Percentiles rank a stretch among this genome's conserved stretches.
Conservation (phyloP, 2,329 filamentous ascomycete species). For the Tolypocladium sp. region DNA sequence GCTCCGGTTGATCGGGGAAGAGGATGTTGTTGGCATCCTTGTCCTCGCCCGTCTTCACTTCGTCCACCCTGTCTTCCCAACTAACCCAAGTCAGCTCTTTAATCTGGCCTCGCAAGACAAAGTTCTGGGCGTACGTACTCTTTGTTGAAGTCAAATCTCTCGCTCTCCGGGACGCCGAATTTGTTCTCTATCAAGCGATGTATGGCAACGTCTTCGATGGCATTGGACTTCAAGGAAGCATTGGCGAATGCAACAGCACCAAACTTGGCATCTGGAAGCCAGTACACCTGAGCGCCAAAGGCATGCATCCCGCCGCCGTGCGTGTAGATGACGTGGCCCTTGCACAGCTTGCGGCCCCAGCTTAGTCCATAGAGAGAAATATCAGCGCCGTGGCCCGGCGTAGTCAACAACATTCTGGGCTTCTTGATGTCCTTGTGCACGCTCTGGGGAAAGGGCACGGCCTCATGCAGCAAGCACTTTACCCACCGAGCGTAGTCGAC, state of each 20-base stretch:
- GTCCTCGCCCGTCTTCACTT: too few relatives aligned
- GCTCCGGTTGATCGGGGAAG: too few relatives aligned
- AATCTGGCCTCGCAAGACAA: too few relatives aligned
- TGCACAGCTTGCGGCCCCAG: conserved; percentile 16
- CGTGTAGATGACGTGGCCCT: conserved; percentile 16
- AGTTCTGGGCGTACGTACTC: too few relatives aligned
- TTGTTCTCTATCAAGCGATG: conserved; percentile 21
- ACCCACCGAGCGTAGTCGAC: too few relatives aligned
- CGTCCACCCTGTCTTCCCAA: too few relatives aligned
- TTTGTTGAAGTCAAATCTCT: conserved; percentile 10
- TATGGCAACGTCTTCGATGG: conserved; percentile 13
- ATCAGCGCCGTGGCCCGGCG: conserved; percentile 3
- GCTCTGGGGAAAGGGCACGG: conserved; percentile 11
- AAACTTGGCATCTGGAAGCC: conserved; percentile 9
- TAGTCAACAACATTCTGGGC: conserved; percentile 17
- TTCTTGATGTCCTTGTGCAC: conserved; percentile 19
- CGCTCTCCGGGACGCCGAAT: conserved; percentile 9
- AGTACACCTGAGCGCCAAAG: conserved; percentile 18
- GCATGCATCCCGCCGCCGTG: conserved; percentile 19
- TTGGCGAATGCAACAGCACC: background rate
- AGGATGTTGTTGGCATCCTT: too few relatives aligned
- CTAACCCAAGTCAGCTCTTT: too few relatives aligned
- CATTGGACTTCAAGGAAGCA: conserved; percentile 17
- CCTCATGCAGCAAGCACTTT: conserved; percentile 28
- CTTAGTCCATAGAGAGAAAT: conserved; percentile 19